Evolutionary conservation across 2,329 filamentous ascomycete species (phyloP), one percentile per base, ranked within the genome.

Genomic region (Arthroderma uncinatum): DNA sequence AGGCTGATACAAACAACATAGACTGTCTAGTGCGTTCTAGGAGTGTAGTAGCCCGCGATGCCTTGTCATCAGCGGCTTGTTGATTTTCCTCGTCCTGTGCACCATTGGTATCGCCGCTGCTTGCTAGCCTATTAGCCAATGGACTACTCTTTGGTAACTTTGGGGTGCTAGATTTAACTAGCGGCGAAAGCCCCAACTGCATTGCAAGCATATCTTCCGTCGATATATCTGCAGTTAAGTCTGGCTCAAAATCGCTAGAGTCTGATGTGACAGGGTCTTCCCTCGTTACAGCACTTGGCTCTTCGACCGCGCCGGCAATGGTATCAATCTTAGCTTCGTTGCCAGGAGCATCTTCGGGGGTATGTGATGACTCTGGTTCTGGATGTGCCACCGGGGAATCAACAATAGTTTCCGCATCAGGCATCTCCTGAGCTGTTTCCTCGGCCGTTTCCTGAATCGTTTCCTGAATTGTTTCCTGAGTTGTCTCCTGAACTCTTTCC

Each of bases 1-100:
- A 57, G 56, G 59, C 44, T 52, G 82, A 79, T 50, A 81, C 75
- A 2, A 83, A 77, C 0, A 84, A 82, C 83, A 95, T 92, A 16
- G 88, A 90, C 56, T 89, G 78, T 16, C 87, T 82, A 0, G 91
- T 94, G 52, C 90, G 85, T 66, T 94, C 89, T 2, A 85, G 80
- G 0, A 93, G 78, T 0, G 85, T 75, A 57, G 60, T 56, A 37
- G 65, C 62, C 65, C 47, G 23, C 55, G 34, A 42, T 36, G 9
- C 44, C 58, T 58, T 30, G 65, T 67, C 42, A 23, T 53, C 36
- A 3, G 25, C 12, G 3, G 12, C 2, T 50, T 30, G 7, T 30
- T 34, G 2, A 14, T 21, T 12, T 19, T n/a, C 47, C n/a, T 33
- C 12, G 1, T 33, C 47, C 25, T 50, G 25, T 33, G 25, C 21